phyloP scores from a whole-genome alignment of 352 stramenopile species.

The Saprolegnia diclina region DNA sequence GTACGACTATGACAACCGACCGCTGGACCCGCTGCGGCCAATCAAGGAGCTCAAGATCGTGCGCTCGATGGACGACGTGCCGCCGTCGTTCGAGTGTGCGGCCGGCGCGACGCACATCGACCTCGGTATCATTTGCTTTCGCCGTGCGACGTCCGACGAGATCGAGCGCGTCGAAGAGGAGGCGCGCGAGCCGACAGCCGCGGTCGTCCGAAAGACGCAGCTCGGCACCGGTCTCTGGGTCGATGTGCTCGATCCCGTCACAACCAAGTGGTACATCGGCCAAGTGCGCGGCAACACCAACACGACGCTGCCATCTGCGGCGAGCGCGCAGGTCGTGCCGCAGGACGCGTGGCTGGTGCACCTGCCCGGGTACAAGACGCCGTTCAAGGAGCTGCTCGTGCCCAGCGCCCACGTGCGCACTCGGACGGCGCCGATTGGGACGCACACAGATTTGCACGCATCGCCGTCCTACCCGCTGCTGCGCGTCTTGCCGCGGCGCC shows the following conservation, averaged over 20 bases:
- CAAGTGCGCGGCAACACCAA: constrained; percentile 51
- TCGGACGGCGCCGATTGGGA: constrained; percentile 60
- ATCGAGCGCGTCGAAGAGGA: constrained; percentile 60
- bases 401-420: constrained; percentile 43
- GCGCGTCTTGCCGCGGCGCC: constrained; percentile 69
- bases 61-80: constrained; percentile 54
- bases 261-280: constrained; percentile 66
- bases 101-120: constrained; percentile 31
- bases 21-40: constrained; percentile 34
- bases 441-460: constrained; percentile 68
- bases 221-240: constrained; percentile 57
- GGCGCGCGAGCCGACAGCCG: constrained; percentile 41
- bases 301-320: neutral
- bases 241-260: constrained; percentile 70
- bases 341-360: constrained; percentile 62
- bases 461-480: constrained; percentile 74
- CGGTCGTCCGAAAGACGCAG: constrained; percentile 24
- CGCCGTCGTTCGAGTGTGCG: constrained; percentile 57
- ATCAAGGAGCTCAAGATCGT: constrained; percentile 81
- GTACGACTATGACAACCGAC: constrained; percentile 15
- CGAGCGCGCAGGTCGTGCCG: constrained; percentile 29
- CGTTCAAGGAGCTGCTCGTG: constrained; percentile 66
- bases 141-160: constrained; percentile 57
- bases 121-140: constrained; percentile 46
- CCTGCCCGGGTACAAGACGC: constrained; percentile 60